Evolutionary conservation across 2,329 filamentous ascomycete species (phyloP).

Genomic region (Saccharata proteae): DNA sequence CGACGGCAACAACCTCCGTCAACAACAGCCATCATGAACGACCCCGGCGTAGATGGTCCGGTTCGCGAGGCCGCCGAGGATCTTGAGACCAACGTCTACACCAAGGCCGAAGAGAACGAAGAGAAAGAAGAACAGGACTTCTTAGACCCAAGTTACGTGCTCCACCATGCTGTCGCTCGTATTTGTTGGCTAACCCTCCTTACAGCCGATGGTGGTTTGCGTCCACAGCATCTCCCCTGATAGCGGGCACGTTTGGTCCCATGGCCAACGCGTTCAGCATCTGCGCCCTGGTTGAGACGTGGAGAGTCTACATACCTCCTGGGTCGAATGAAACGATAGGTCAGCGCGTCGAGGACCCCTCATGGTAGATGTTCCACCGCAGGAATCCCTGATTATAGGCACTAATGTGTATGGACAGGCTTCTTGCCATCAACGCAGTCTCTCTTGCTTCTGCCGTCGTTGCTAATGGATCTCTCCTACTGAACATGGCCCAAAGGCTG

Average conservation of each 20-base stretch:
- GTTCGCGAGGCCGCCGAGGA: slow-evolving; percentile 35
- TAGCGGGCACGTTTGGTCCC: slow-evolving; percentile 44
- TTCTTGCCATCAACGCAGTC: slow-evolving; percentile 42
- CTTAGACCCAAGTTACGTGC: slow-evolving; percentile 29
- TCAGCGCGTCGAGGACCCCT: slow-evolving; percentile 38
- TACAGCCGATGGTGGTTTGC: slow-evolving; percentile 50
- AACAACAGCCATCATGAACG: slow-evolving; percentile 33
- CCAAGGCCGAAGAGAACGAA: slow-evolving; percentile 21
- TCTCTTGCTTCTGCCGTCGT: slow-evolving; percentile 42
- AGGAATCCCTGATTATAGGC: slow-evolving; percentile 2
- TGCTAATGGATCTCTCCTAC: slow-evolving; percentile 42
- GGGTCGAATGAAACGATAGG: slow-evolving; percentile 33
- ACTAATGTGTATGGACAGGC: slow-evolving; percentile 19
- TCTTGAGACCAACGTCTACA: slow-evolving; percentile 26
- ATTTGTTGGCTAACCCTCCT: no score
- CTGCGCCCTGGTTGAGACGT: slow-evolving; percentile 43
- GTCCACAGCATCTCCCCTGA: slow-evolving; percentile 44
- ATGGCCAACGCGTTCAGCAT: slow-evolving; percentile 44
- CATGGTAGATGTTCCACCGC: slow-evolving; percentile 29
- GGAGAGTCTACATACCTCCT: slow-evolving; percentile 41
- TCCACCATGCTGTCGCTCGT: not conserved
- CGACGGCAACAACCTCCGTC: no score
- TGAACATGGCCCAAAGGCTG: slow-evolving; percentile 48
- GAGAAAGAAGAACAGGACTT: slow-evolving; percentile 30
- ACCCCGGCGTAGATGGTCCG: slow-evolving; percentile 41